These are phyloP conservation scores for Comarum palustre DNA, from an alignment of 306 rosid genomes.

Conservation along the genomic window DNA sequence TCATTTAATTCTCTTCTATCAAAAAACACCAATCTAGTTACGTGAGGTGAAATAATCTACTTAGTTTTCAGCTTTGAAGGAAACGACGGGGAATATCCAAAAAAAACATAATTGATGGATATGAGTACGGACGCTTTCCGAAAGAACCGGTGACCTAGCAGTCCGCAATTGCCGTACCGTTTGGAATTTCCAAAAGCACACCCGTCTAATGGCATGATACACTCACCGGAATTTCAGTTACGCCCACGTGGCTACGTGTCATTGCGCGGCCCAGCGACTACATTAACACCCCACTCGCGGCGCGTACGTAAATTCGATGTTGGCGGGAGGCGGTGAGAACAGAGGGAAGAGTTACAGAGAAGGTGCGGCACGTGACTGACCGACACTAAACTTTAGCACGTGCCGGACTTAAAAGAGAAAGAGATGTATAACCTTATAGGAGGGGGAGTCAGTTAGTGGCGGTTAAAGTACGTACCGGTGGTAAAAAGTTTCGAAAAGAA, in stretches of 20 bases:
- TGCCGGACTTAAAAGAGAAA: conserved; percentile 13
- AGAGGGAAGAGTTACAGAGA: neutral
- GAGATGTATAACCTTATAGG: neutral
- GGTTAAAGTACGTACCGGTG: conserved; percentile 44
- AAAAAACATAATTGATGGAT: too few species aligned
- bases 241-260: conserved; percentile 46
- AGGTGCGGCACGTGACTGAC: conserved; percentile 46
- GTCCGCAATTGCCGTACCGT: conserved; percentile 30
- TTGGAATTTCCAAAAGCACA: conserved; percentile 22
- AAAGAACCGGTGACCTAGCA: conserved; percentile 32
- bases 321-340: conserved; percentile 7
- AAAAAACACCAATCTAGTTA: too few species aligned
- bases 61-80: too few species aligned
- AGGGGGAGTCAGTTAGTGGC: conserved; percentile 49
- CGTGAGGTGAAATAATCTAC: too few species aligned
- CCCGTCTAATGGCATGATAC: conserved; percentile 33
- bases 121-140: conserved; percentile 23
- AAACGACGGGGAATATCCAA: too few species aligned
- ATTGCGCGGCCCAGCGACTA: neutral
- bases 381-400: conserved; percentile 40
- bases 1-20: too few species aligned
- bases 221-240: conserved; percentile 23
- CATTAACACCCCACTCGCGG: neutral
- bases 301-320: neutral
- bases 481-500: conserved; percentile 33